phyloP scores from a whole-genome alignment of 139 green algal genomes.

The Ostreobium quekettii region DNA sequence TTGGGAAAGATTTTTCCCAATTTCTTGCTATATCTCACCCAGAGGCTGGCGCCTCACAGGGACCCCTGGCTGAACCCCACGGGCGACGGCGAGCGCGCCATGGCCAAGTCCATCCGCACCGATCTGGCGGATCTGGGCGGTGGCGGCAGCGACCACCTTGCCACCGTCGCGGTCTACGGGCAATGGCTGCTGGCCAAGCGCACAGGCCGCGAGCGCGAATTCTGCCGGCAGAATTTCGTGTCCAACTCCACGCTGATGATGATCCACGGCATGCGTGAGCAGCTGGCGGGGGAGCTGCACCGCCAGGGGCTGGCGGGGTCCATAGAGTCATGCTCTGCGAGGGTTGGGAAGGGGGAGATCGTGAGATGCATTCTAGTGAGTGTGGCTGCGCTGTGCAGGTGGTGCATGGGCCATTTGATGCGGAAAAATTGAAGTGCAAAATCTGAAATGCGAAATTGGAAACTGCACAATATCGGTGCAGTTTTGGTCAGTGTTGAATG shows the following conservation, averaged over 20 bases:
- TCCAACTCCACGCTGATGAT: conserved; percentile 52
- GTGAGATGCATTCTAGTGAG: too few species aligned
- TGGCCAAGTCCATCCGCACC: conserved; percentile 6
- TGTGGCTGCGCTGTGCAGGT: too few species aligned
- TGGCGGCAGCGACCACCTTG: conserved; percentile 56
- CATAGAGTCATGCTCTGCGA: too few species aligned
- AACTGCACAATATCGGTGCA: too few species aligned
- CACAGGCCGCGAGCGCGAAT: conserved; percentile 30
- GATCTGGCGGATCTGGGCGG: conserved; percentile 29
- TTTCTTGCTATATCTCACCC: neutral
- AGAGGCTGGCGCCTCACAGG: neutral
- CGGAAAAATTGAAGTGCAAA: too few species aligned
- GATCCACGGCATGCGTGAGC: conserved; percentile 57
- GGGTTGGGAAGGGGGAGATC: too few species aligned
- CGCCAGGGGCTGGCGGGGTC: conserved; percentile 31
- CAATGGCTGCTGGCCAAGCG: conserved; percentile 36
- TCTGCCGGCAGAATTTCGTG: conserved; percentile 41
- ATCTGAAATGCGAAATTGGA: too few species aligned
- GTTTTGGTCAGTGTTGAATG: too few species aligned
- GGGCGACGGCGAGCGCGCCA: neutral
- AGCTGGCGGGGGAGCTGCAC: conserved; percentile 55
- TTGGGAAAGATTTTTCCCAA: conserved; percentile 14
- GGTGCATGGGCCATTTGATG: too few species aligned
- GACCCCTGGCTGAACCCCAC: neutral
- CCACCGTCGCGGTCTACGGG: conserved; percentile 43